phyloP scores from a whole-genome alignment of 2,329 filamentous ascomycete species.

The Penicillium griseofulvum region DNA sequence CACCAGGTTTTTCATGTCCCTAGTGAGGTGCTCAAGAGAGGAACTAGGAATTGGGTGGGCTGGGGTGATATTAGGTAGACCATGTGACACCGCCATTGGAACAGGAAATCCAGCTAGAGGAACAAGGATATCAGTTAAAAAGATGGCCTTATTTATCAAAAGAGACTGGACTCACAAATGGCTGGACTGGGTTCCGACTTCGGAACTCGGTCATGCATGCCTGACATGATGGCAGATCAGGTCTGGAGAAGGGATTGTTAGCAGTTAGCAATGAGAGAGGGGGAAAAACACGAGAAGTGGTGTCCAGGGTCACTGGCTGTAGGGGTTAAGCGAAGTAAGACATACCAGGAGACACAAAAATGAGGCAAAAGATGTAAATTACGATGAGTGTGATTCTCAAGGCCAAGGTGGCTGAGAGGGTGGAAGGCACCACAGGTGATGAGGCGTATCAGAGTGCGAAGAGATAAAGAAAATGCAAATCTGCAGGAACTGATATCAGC shows the following conservation, averaged over 20 bases:
- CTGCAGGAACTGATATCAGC: too few species aligned
- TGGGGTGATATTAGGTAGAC: neutral
- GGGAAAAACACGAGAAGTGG: neutral
- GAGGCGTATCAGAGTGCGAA: neutral
- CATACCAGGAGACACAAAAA: too few species aligned
- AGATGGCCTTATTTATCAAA: neutral
- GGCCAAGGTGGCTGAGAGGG: neutral
- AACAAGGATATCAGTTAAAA: neutral
- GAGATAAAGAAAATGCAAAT: too few species aligned
- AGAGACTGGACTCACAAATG: neutral
- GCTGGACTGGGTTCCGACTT: neutral
- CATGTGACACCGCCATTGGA: neutral
- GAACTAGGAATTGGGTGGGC: neutral
- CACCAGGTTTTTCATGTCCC: constrained; percentile 39
- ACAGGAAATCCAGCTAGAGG: neutral
- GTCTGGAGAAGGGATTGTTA: neutral
- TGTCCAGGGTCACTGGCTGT: too few species aligned
- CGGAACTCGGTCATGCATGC: neutral
- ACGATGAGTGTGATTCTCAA: too few species aligned
- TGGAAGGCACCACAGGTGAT: neutral
- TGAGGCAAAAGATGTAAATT: rapidly evolving
- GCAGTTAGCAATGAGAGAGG: neutral
- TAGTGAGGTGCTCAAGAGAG: constrained; percentile 20
- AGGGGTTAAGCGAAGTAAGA: neutral
- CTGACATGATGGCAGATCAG: neutral